These are phyloP conservation scores for Sphagnum contortum DNA, from an alignment of 225 moss, liverwort and hornwort genomes.

Conservation along the genomic window DNA sequence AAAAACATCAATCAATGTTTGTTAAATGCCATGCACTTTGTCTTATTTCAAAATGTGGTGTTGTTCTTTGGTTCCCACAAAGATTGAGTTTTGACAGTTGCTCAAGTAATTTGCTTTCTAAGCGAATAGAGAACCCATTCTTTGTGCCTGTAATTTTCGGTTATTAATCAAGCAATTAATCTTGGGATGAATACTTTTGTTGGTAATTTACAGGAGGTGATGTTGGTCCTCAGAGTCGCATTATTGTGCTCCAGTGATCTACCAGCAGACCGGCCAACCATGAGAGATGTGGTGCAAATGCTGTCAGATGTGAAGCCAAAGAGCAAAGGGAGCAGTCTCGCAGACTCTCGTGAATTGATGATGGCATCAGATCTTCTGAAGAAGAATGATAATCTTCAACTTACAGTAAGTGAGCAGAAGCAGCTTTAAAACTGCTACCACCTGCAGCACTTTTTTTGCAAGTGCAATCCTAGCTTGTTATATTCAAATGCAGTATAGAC, in stretches of 20 bases:
- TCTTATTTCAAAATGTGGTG: not conserved
- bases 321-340: constrained; percentile 16
- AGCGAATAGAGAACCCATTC: too few relatives aligned
- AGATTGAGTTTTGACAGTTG: too few relatives aligned
- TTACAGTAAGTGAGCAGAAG: too few relatives aligned
- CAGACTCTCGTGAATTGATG: constrained; percentile 24
- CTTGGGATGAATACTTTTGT: not conserved
- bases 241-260: constrained; percentile 78
- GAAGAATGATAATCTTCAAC: too few relatives aligned
- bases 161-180: too few relatives aligned
- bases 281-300: constrained; percentile 95
- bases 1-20: not conserved
- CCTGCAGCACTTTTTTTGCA: too few relatives aligned
- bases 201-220: constrained; percentile 38
- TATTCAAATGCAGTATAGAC: too few relatives aligned
- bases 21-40: not conserved
- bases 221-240: constrained; percentile 84
- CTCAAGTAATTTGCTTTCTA: too few relatives aligned
- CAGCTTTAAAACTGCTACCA: too few relatives aligned
- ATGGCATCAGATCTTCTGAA: too few relatives aligned
- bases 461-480: too few relatives aligned
- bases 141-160: too few relatives aligned
- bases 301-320: constrained; percentile 64
- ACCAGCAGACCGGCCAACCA: constrained; percentile 81
- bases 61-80: not conserved